Evolutionary conservation across 495 filamentous ascomycete species (phyloP), one percentile per base, ranked within the genome.

Genomic region (Geoglossum glabrum): DNA sequence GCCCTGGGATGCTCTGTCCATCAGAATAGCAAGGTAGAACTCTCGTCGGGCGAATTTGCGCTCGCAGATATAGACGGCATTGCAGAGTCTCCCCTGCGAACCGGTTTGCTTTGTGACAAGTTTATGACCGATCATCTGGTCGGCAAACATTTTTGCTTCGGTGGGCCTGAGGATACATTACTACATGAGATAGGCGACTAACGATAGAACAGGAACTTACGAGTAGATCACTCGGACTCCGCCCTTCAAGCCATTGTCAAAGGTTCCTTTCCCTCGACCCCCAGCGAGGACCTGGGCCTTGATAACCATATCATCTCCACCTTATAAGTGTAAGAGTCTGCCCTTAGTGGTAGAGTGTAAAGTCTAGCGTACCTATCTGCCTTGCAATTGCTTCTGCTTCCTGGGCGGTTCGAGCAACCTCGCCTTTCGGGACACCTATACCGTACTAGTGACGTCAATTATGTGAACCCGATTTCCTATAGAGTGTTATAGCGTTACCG

Each of bases 21-120:
- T 95, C 61, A 98, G 80, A 61, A 98, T 80, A 64, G 92, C 92
- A 21, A 98, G 82, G 75, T 98, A 98, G 80, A 97, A 98, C 74
- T 98, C 92, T 66, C 93, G 83, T 60, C 92, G 88, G 64, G 92
- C 92, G 65, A 97, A 98, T 77, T 98, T 98, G 77, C 92, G 88
- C 78, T 98, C 92, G 74, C 88, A 92, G 70, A 98, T 96, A 75
- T 92, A 96, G 64, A 98, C 92, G 57, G 87, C 76, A 71, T 89
- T 95, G 76, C 92, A 98, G 67, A 89, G 77, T 69, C 90, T 87
- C 67, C 92, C 92, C 60, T 69, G 74, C 59, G 88, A 85, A 67
- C 92, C 92, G 56, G 93, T 98, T 76, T 98, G 92, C 80, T 98
- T 98, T 70, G 92, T 98, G 72, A 98, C 82, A 72, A 98, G 88